Base-by-base conservation (phyloP, 176 grass and related monocot species). In the Ensete glaucum region DNA sequence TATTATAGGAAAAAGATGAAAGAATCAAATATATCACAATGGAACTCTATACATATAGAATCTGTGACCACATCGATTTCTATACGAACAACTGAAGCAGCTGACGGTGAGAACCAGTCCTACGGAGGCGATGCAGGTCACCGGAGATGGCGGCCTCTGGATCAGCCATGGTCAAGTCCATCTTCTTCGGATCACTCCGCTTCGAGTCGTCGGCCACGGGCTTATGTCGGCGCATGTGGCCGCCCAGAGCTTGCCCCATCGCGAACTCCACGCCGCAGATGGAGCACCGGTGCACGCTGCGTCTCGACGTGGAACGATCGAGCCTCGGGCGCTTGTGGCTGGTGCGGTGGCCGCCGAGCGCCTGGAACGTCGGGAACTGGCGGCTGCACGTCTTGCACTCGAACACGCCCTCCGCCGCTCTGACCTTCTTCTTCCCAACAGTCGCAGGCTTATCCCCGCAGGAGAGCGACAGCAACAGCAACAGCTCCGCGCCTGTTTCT, bases 361-460 rank as follows among this genome's bases (percentile, higher is more conserved):
- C 75, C 24, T 77, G 75, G 75, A 77, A 77, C 26, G 75, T 64
- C 60, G 58, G 1, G 60, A 77, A 77, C 43, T 11, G 59, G n/a
- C 58, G 58, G 59, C 50, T 21, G 59, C 75, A 77, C 49, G 60
- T 77, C 75, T 52, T 53, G 75, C 75, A 77, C 49, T 77, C 59
- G 60, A 77, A 77, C 34, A 52, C 20, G 12, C 52, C 72, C n/a
- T 57, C 72, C 1, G 21, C 71, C 2, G 22, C 9, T 53, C 19
- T 74, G 23, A 12, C 17, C 53, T 23, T 54, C 52, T 23, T 54
- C 52, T 53, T 8, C 7, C 50, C 12, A 2, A 34, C 11, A 21
- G 11, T 53, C 72, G 20, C 14, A 2, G 17, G 23, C 52, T 9
- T 54, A 0, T 21, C 52, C 9, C 14, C 51, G 22, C 21, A 25